Base-by-base conservation (phyloP, 768 basidiomycete genomes). In the Mrakia blollopis region DNA sequence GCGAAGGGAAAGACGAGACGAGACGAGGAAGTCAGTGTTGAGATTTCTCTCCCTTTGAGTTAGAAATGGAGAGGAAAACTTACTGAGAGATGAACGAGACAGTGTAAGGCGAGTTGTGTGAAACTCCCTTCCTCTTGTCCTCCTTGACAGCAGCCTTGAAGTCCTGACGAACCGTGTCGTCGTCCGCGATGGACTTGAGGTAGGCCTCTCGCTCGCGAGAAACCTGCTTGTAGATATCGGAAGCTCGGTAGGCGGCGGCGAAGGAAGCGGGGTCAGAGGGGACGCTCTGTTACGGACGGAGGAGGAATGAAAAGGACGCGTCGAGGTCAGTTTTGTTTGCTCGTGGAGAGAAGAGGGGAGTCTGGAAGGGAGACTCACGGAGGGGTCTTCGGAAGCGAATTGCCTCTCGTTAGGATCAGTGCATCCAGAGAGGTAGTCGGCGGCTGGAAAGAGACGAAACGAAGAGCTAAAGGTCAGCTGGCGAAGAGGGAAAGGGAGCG, bases 381-480 rank as follows among this genome's bases (percentile, higher is more conserved):
- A 25, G 23, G 32, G 30, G 30, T 68, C 39, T 18, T 85, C 86
- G 14, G 89, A 88, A 32, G 89, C 88, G 80, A 91, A 90, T 81
- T 89, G 90, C 35, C 93, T 91, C 84, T 96, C 93, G 80, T 93
- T 92, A 0, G 89, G 88, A 80, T 92, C 92, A 61, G 85, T 85
- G 78, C 85, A 85, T 28, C 84, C 83, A 30, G 91, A 92, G 30
- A 94, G 87, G 83, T 91, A 94, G 82, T 94, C 93, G 14, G 92
- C 89, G 21, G 91, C 70, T 72, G 70, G n/a, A 21, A 21, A 25
- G n/a, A 37, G 7, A 13, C 9, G 35, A 72, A 1, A 72, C 13
- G 70, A 10, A 4, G 69, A 18, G 25, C 1, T 44, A 0, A 0
- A 1, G 50, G 30, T 52, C 47, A 54, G 25, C 7, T 0, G 1